Evolutionary conservation across 352 stramenopile genomes (phyloP).

Genomic region (Phytophthora multivora): DNA sequence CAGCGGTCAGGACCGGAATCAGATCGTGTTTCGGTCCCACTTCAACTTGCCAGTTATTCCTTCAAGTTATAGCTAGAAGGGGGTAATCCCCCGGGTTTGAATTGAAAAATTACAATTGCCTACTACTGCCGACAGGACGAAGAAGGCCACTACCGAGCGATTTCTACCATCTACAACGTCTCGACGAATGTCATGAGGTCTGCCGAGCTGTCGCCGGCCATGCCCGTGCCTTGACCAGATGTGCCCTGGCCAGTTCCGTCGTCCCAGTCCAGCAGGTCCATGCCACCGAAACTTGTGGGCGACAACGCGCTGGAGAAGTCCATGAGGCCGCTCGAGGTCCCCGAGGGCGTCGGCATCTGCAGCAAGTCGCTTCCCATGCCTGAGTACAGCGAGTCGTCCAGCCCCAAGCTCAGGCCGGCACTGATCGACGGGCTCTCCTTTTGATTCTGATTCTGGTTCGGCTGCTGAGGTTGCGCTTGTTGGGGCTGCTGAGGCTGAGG

Average conservation of each 20-base stretch:
- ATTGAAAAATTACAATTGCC: constrained; percentile 35
- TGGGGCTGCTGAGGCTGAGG: constrained; percentile 31
- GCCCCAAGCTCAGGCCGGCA: constrained; percentile 49
- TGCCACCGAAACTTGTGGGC: constrained; percentile 63
- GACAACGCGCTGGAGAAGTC: constrained; percentile 71
- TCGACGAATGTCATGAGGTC: constrained; percentile 84
- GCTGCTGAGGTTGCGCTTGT: constrained; percentile 17
- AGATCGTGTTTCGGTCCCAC: neutral
- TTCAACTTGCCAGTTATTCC: constrained; percentile 19
- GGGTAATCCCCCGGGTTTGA: neutral
- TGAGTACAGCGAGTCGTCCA: constrained; percentile 69
- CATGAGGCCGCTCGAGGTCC: constrained; percentile 53
- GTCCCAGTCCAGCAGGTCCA: constrained; percentile 56
- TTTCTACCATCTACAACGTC: constrained; percentile 39
- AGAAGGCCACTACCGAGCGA: neutral
- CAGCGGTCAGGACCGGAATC: neutral
- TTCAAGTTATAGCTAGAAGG: neutral
- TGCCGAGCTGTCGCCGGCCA: constrained; percentile 46
- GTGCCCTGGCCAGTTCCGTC: constrained; percentile 26
- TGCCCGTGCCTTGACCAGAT: constrained; percentile 16
- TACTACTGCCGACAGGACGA: constrained; percentile 11
- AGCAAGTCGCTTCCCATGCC: constrained; percentile 59
- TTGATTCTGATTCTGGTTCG: constrained; percentile 14
- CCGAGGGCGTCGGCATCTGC: constrained; percentile 59
- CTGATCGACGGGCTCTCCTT: constrained; percentile 52